Evolutionary conservation across 495 filamentous ascomycete species (phyloP).

Genomic region (Acidiella bohemica): DNA sequence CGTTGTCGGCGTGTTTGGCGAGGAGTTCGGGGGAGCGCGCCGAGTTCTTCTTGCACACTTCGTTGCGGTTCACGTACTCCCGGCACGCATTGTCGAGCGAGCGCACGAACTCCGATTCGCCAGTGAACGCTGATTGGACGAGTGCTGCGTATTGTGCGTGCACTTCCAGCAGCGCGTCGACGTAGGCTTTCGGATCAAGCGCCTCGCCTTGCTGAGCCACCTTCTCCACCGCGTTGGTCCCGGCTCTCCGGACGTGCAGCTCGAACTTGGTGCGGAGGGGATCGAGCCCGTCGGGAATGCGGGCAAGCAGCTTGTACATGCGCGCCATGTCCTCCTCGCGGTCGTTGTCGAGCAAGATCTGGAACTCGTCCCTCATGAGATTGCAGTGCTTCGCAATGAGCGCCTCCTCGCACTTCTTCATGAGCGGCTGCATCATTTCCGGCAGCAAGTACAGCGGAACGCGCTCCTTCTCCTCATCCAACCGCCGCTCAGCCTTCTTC

Average conservation of each 20-base stretch:
- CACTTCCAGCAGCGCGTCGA: slow-evolving; percentile 85
- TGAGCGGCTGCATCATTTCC: slow-evolving; percentile 72
- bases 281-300: slow-evolving; percentile 85
- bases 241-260: slow-evolving; percentile 79
- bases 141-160: slow-evolving; percentile 85
- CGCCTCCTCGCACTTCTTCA: slow-evolving; percentile 74
- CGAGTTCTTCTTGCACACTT: slow-evolving; percentile 81
- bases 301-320: slow-evolving; percentile 86
- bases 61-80: slow-evolving; percentile 95
- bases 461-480: slow-evolving; percentile 87
- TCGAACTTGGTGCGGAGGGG: slow-evolving; percentile 82
- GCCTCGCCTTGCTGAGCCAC: slow-evolving; percentile 78
- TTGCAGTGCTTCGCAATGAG: slow-evolving; percentile 77
- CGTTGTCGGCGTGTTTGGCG: slow-evolving; percentile 87
- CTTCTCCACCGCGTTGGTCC: slow-evolving; percentile 77
- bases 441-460: slow-evolving; percentile 82
- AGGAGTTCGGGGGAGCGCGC: slow-evolving; percentile 88
- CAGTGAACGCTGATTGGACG: slow-evolving; percentile 83
- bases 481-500: slow-evolving; percentile 93
- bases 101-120: slow-evolving; percentile 92
- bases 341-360: slow-evolving; percentile 87
- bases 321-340: slow-evolving; percentile 86
- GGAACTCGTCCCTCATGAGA: slow-evolving; percentile 87
- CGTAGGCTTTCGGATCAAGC: slow-evolving; percentile 90
- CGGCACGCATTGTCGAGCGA: slow-evolving; percentile 94